Conservation (phyloP, 495 filamentous ascomycete genomes). For the Penicillium salamii region DNA sequence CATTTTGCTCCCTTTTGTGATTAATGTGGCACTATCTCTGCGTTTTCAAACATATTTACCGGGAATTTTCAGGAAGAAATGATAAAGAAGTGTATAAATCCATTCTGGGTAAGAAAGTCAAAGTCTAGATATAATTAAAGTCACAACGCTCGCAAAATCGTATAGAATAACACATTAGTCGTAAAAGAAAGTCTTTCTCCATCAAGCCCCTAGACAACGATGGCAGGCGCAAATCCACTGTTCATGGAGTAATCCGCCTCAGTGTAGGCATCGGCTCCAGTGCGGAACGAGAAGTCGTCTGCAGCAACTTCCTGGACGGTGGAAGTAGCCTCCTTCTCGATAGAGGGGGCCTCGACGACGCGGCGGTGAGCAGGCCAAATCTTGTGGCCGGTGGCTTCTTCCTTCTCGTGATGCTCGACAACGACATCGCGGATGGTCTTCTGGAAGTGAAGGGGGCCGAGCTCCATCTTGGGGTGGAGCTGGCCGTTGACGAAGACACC, state of each 20-base stretch:
- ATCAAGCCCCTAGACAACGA: background rate
- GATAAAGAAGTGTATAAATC: background rate
- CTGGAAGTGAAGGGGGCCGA: conserved; percentile 47
- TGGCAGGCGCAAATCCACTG: background rate
- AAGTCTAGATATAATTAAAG: background rate
- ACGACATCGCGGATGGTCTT: conserved; percentile 40
- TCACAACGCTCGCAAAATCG: background rate
- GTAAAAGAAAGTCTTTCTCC: background rate
- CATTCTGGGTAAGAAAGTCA: background rate
- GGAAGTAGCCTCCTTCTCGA: background rate
- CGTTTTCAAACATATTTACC: no score
- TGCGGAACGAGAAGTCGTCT: conserved; percentile 16
- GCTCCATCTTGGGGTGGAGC: conserved; percentile 46
- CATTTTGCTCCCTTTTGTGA: no score
- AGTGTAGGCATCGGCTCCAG: background rate
- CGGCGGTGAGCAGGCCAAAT: conserved; percentile 39
- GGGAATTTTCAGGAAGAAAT: no score
- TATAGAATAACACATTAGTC: background rate
- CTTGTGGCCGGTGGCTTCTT: conserved; percentile 32
- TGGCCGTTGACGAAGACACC: conserved; percentile 49
- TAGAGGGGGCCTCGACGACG: background rate
- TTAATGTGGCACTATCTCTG: no score
- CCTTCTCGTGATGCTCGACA: conserved; percentile 30
- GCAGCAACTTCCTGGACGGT: background rate
- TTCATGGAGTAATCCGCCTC: conserved; percentile 1